phyloP scores from a whole-genome alignment of 441 rosid genomes.

The Erysimum cheiri region DNA sequence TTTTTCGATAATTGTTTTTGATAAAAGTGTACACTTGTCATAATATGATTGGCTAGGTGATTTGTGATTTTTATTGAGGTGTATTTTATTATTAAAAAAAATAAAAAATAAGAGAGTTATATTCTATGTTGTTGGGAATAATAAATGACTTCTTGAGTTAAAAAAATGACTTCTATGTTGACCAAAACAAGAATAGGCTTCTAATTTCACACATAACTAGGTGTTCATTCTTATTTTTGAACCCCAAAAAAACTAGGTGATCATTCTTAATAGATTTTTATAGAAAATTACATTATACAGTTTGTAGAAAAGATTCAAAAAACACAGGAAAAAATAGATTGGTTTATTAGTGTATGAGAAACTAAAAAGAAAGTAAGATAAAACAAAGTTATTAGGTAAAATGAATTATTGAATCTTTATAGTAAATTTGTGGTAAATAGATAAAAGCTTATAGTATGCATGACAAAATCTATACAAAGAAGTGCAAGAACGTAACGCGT shows the following conservation, averaged over 20 bases:
- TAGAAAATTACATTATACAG: too few relatives aligned
- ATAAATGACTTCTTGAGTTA: too few relatives aligned
- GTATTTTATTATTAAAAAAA: background rate
- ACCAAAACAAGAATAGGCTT: background rate
- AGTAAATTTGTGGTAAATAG: background rate
- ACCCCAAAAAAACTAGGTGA: background rate
- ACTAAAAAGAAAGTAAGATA: background rate
- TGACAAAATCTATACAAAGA: background rate
- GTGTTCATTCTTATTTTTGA: too few relatives aligned
- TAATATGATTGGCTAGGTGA: background rate
- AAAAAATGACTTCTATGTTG: background rate
- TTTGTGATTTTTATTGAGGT: background rate
- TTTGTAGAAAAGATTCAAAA: too few relatives aligned
- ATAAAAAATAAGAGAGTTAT: background rate
- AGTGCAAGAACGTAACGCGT: background rate
- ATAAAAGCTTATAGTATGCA: background rate
- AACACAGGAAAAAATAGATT: too few relatives aligned
- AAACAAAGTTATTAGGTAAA: background rate
- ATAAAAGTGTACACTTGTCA: background rate
- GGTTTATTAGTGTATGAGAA: background rate
- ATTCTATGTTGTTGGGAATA: background rate
- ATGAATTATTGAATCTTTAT: background rate
- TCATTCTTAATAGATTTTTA: background rate
- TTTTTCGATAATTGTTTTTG: background rate
- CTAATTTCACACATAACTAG: constrained; percentile 1